Evolutionary conservation across 23 red algal species (phyloP).

Genomic region (Gracilaria domingensis): DNA sequence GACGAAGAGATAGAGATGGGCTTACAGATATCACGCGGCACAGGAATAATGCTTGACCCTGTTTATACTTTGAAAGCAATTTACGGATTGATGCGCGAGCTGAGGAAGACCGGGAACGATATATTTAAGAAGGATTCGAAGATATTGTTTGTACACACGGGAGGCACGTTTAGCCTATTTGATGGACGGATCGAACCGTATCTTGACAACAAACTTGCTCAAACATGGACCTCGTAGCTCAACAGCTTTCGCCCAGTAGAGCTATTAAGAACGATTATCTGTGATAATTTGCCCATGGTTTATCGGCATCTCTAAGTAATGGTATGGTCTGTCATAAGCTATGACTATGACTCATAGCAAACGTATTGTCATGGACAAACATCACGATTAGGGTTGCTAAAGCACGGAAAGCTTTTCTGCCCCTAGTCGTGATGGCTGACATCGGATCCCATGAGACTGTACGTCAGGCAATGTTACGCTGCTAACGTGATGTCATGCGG

Average conservation of each 20-base stretch:
- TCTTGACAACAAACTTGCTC: constrained; percentile 46
- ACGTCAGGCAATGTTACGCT: too few relatives aligned
- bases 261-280: too few relatives aligned
- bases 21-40: constrained; percentile 17
- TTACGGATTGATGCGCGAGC: constrained; percentile 41
- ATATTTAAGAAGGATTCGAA: constrained; percentile 3
- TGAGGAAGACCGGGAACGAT: neutral
- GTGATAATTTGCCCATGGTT: too few relatives aligned
- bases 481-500: too few relatives aligned
- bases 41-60: constrained; percentile 73
- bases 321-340: too few relatives aligned
- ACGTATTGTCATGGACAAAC: too few relatives aligned
- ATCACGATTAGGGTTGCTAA: too few relatives aligned
- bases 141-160: constrained; percentile 82
- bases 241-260: neutral
- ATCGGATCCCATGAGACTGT: too few relatives aligned
- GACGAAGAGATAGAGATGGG: constrained; percentile 62
- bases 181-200: constrained; percentile 65
- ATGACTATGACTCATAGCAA: too few relatives aligned
- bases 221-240: constrained; percentile 5
- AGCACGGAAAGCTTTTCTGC: too few relatives aligned
- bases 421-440: too few relatives aligned
- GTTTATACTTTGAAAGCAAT: constrained; percentile 82
- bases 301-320: too few relatives aligned
- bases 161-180: constrained; percentile 75